A percentile compares a stretch with the other conserved stretches of the same genome.
phyloP scores from a whole-genome alignment of 1,284 basidiomycete genomes.

The Cystobasidiaceae sp. region DNA sequence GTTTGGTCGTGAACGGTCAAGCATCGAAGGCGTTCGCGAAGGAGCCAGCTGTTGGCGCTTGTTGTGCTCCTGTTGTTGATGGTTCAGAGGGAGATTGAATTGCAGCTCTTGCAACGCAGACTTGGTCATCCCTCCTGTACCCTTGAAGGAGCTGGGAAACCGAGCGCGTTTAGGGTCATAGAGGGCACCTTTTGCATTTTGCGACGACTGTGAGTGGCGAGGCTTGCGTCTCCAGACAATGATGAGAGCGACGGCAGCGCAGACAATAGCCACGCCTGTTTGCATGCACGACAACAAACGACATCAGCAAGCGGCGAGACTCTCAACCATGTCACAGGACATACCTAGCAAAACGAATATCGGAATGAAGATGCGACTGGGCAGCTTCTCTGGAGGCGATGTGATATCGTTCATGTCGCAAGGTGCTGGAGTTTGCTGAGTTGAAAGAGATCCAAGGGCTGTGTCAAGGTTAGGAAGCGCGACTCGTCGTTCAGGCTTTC shows the following conservation, averaged over 20 bases:
- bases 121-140: slow-evolving; percentile 3
- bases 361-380: slow-evolving; percentile 16
- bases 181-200: background rate
- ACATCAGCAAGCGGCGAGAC: too few relatives aligned
- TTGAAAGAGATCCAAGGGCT: too few relatives aligned
- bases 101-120: slow-evolving; percentile 1
- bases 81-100: slow-evolving; percentile 8
- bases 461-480: too few relatives aligned
- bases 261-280: slow-evolving; percentile 2
- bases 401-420: background rate
- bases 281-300: too few relatives aligned
- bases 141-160: background rate
- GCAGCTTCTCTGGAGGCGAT: background rate
- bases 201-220: background rate
- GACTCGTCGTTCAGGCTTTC: too few relatives aligned
- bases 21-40: too few relatives aligned
- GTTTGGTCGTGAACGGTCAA: background rate
- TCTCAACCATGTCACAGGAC: too few relatives aligned
- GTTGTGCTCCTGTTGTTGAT: background rate
- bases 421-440: too few relatives aligned
- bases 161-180: background rate
- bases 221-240: background rate
- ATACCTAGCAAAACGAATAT: slow-evolving; percentile 17
- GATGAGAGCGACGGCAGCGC: slow-evolving; percentile 3
- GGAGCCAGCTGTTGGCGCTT: too few relatives aligned